Percentiles rank a stretch among this genome's conserved stretches.
phyloP scores from a whole-genome alignment of 345 rosid genomes.

The Lepidium aucheri region DNA sequence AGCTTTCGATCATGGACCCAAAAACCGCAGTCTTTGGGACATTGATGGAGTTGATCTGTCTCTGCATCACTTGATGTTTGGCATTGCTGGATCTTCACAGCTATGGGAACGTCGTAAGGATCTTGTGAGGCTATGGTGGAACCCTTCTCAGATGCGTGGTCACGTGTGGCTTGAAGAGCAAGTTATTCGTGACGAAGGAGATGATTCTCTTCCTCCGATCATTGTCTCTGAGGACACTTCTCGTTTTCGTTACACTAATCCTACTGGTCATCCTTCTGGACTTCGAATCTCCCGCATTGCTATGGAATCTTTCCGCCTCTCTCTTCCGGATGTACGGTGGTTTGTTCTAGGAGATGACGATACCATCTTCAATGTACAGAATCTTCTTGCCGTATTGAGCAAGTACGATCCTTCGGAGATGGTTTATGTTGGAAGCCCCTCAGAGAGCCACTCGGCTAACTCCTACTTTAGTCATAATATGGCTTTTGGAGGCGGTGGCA shows the following conservation, averaged over 20 bases:
- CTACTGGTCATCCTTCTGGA: slow-evolving; percentile 89
- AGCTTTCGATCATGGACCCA: slow-evolving; percentile 15
- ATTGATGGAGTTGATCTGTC: slow-evolving; percentile 16
- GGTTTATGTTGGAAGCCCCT: slow-evolving; percentile 74
- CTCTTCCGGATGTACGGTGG: slow-evolving; percentile 64
- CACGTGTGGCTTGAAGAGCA: slow-evolving; percentile 81
- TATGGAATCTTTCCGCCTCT: slow-evolving; percentile 58
- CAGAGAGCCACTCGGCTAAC: slow-evolving; percentile 91
- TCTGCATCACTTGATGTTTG: slow-evolving; percentile 58
- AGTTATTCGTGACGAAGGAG: slow-evolving; percentile 34
- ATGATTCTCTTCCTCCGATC: slow-evolving; percentile 56
- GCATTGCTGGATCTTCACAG: slow-evolving; percentile 83
- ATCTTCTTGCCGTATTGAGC: slow-evolving; percentile 54
- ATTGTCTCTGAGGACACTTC: slow-evolving; percentile 83
- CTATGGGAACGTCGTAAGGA: slow-evolving; percentile 78
- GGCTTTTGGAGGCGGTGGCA: slow-evolving; percentile 98
- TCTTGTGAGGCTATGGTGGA: slow-evolving; percentile 88
- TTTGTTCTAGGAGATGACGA: slow-evolving; percentile 89
- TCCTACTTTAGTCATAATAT: slow-evolving; percentile 74
- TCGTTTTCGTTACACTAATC: slow-evolving; percentile 82
- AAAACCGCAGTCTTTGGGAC: slow-evolving; percentile 39
- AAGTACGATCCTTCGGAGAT: slow-evolving; percentile 74
- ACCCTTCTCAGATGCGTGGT: slow-evolving; percentile 59
- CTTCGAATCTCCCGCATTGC: slow-evolving; percentile 82
- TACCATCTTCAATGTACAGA: slow-evolving; percentile 67